Conservation (phyloP, 345 rosid genomes). For the Eucalyptus sideroxylon region DNA sequence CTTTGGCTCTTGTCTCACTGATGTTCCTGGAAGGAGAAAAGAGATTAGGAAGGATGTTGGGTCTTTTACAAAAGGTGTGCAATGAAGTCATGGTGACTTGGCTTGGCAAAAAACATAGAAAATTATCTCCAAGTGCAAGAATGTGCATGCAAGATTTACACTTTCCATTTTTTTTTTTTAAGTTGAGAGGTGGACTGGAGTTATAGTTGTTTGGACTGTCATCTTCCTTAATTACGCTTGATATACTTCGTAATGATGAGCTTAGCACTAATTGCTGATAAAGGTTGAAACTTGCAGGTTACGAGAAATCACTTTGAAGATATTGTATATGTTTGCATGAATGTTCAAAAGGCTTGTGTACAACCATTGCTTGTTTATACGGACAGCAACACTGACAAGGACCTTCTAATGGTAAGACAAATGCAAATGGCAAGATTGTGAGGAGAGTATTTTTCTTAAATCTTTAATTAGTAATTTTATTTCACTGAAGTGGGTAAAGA, state of each 20-base stretch:
- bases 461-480: not conserved
- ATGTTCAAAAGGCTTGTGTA: constrained; percentile 18
- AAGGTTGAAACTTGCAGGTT: constrained; percentile 24
- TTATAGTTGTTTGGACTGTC: not conserved
- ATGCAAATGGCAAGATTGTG: not conserved
- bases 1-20: not conserved
- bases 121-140: not conserved
- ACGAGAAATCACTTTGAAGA: constrained; percentile 60
- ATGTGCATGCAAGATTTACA: not conserved
- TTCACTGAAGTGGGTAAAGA: not conserved
- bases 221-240: not conserved
- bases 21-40: not conserved
- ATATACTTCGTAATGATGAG: not conserved
- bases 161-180: not conserved
- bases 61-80: not conserved
- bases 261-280: not conserved
- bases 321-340: constrained; percentile 36
- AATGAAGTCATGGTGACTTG: not conserved
- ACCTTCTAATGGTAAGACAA: constrained; percentile 52
- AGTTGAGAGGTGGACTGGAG: not conserved
- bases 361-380: constrained; percentile 52
- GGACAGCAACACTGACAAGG: constrained; percentile 52
- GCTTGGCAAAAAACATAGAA: not conserved
- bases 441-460: not conserved
- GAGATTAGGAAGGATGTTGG: not conserved